Base-by-base conservation (phyloP, 345 rosid species). In the Excoecaria cochinchinensis region DNA sequence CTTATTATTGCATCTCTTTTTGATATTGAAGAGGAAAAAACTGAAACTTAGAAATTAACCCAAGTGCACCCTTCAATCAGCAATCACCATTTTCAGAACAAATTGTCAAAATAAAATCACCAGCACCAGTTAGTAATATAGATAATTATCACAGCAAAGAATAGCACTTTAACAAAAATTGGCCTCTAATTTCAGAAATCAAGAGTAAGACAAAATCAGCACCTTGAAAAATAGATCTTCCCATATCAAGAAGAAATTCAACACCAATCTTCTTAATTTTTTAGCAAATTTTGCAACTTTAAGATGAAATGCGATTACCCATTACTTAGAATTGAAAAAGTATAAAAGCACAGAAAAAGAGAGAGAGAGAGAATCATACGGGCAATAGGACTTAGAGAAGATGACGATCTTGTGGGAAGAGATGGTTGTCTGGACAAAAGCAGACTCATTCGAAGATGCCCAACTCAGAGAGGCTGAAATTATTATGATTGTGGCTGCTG, bases 301-400 rank as follows among this genome's bases (percentile, higher is more conserved):
- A 14, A 71, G 50, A 40, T 40, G 9, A 58, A 71, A 51, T 53
- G 39, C 16, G 38, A 63, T 63, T 63, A 31, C 31, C 31, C 31
- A 31, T 31, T 31, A 31, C 31, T 31, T 31, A 31, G 31, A 61
- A 61, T 24, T 25, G 39, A 31, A 31, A 10, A 59, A 57, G 36
- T 5, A 21, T 6, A 2, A 4, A 31, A 6, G 31, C 31, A 31
- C 31, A 31, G 31, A 31, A 31, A 31, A 2, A 31, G 31, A 25
- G 25, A 31, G n/a, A 55, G 42, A 71, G 53, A 57, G 79, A 62
- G 74, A 57, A 47, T 7, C 68, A 1, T 86, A 94, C 97, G 98
- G 97, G 97, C 98, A 94, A 80, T 94, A 94, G 61, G 98, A 92
- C 73, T 94, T 94, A 84, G 98, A 94, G 93, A 94, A 94, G 85